These are phyloP conservation scores for Phytophthora fragariaefolia DNA, from an alignment of 352 stramenopile genomes.

Conservation along the genomic window DNA sequence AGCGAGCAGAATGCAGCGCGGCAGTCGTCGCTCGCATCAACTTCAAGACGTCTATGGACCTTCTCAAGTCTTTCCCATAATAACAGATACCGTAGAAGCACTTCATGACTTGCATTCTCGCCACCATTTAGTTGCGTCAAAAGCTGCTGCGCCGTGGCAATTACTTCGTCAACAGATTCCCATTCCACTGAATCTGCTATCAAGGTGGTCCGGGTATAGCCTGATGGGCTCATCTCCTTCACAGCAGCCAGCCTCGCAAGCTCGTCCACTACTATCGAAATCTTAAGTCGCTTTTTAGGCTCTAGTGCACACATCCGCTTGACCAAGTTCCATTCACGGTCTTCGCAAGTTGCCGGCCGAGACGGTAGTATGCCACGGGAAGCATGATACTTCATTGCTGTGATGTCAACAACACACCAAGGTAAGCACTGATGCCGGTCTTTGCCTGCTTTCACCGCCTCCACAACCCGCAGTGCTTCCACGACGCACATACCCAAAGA, in stretches of 20 bases:
- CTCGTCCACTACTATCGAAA: neutral
- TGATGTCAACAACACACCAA: neutral
- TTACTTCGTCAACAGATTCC: too few relatives aligned
- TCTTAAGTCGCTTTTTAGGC: neutral
- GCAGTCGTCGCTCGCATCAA: too few relatives aligned
- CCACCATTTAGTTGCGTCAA: too few relatives aligned
- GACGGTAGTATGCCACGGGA: neutral
- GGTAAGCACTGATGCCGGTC: neutral
- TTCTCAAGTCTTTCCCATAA: too few relatives aligned
- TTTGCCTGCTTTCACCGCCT: constrained; percentile 1
- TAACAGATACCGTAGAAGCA: too few relatives aligned
- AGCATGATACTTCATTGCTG: neutral
- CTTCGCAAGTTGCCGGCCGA: neutral
- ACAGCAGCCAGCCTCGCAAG: neutral
- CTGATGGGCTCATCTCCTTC: neutral
- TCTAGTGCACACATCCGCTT: neutral
- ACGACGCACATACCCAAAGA: constrained; percentile 21
- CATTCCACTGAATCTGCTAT: too few relatives aligned
- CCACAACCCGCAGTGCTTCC: constrained; percentile 15
- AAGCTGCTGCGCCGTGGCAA: too few relatives aligned
- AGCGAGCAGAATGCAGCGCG: too few relatives aligned
- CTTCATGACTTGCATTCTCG: too few relatives aligned
- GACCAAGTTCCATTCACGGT: neutral
- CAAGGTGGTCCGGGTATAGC: too few relatives aligned
- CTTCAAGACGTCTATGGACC: too few relatives aligned